phyloP scores from a whole-genome alignment of 495 filamentous ascomycete species.

The Wilcoxina mikolae region DNA sequence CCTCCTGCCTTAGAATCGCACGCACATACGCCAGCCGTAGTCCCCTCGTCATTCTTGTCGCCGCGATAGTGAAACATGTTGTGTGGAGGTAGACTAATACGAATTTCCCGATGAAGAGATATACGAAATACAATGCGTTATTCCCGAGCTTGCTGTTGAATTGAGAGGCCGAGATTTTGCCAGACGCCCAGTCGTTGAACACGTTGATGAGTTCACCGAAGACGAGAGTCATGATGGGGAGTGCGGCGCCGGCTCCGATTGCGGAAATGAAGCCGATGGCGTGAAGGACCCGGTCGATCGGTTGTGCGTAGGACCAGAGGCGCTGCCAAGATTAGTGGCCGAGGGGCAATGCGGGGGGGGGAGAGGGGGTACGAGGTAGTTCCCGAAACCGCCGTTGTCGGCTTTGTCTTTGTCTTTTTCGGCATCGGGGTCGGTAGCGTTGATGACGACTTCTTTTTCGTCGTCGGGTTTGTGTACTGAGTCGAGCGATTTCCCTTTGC shows the following conservation, averaged over 20 bases:
- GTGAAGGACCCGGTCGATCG: slow-evolving; percentile 16
- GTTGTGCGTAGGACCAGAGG: slow-evolving; percentile 6
- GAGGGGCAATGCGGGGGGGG: neutral
- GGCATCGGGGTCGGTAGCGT: neutral
- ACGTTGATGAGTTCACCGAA: slow-evolving; percentile 25
- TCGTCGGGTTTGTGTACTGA: neutral
- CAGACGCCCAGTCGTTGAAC: slow-evolving; percentile 21
- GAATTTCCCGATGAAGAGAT: slow-evolving; percentile 48
- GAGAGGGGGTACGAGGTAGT: neutral
- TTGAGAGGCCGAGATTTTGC: slow-evolving; percentile 1
- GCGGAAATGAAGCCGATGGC: slow-evolving; percentile 13
- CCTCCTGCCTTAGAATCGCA: slow-evolving; percentile 28
- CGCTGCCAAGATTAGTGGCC: neutral
- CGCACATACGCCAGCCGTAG: slow-evolving; percentile 40
- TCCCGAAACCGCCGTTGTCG: neutral
- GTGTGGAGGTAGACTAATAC: slow-evolving; percentile 38
- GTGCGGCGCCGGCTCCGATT: slow-evolving; percentile 15
- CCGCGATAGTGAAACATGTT: slow-evolving; percentile 40
- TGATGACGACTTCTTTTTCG: neutral
- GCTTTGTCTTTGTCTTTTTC: slow-evolving; percentile 6
- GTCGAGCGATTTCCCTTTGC: neutral
- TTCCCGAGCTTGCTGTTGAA: slow-evolving; percentile 17
- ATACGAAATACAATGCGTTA: slow-evolving; percentile 40
- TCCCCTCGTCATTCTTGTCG: slow-evolving; percentile 40
- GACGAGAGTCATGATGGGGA: slow-evolving; percentile 31